A percentile compares a stretch with the other conserved stretches of the same genome.
Conservation (phyloP, 129 eudicot species). For the Helichrysum umbraculigerum region DNA sequence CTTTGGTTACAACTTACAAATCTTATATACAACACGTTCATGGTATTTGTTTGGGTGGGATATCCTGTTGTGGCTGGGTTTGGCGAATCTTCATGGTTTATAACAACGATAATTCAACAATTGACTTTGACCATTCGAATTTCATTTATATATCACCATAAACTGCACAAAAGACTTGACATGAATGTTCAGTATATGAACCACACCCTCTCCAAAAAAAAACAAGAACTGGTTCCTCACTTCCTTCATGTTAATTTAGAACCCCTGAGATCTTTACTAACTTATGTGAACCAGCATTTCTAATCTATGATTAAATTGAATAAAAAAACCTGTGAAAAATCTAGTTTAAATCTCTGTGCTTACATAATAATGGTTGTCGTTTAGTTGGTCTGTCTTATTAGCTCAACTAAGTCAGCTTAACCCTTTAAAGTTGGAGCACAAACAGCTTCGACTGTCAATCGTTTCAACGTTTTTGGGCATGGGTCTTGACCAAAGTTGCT, state of each 20-base stretch:
- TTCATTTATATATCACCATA: slow-evolving; percentile 26
- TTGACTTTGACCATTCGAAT: slow-evolving; percentile 17
- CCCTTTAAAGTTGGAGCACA: slow-evolving; percentile 53
- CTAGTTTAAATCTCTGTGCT: slow-evolving; percentile 18
- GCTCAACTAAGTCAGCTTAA: slow-evolving; percentile 2
- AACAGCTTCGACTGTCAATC: slow-evolving; percentile 83
- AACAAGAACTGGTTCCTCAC: background rate
- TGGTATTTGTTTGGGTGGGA: background rate
- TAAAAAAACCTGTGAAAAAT: slow-evolving; percentile 21
- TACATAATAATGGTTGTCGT: background rate
- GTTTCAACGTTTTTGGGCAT: slow-evolving; percentile 90
- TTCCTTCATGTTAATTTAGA: slow-evolving; percentile 4
- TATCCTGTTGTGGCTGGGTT: background rate
- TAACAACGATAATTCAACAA: slow-evolving; percentile 5
- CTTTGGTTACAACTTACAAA: background rate
- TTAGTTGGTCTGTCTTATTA: background rate
- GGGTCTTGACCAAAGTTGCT: slow-evolving; percentile 87
- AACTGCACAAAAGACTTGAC: slow-evolving; percentile 15
- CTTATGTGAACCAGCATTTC: slow-evolving; percentile 27
- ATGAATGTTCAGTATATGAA: slow-evolving; percentile 28
- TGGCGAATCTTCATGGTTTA: background rate
- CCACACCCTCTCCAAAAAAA: background rate
- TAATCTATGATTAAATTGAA: slow-evolving; percentile 17
- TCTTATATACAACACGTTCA: background rate
- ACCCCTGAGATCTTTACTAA: slow-evolving; percentile 1